These are phyloP conservation scores for Zygoascus sp. DNA, from an alignment of 1,139 yeast genomes.

Conservation along the genomic window DNA sequence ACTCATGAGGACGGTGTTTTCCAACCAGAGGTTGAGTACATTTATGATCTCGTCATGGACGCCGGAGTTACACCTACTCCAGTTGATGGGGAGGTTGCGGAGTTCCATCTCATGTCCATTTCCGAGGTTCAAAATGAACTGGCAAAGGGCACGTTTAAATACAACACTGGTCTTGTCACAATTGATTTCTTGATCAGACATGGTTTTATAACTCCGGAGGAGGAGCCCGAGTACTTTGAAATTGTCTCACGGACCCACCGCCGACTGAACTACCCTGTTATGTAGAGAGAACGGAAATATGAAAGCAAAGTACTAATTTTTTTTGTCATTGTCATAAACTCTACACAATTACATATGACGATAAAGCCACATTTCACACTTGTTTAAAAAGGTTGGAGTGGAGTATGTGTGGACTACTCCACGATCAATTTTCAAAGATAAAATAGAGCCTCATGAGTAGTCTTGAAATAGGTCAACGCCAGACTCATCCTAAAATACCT, in stretches of 20 bases:
- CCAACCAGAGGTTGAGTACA: constrained; percentile 85
- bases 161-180: constrained; percentile 76
- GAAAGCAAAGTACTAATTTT: too few relatives aligned
- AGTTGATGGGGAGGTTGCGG: constrained; percentile 80
- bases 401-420: too few relatives aligned
- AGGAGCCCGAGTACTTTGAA: constrained; percentile 59
- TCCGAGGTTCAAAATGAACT: constrained; percentile 52
- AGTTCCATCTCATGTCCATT: constrained; percentile 58
- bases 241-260: constrained; percentile 62
- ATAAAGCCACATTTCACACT: too few relatives aligned
- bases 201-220: constrained; percentile 58
- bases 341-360: too few relatives aligned
- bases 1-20: constrained; percentile 48
- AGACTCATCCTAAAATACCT: not conserved
- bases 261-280: constrained; percentile 58
- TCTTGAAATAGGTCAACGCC: too few relatives aligned
- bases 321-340: too few relatives aligned
- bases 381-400: too few relatives aligned
- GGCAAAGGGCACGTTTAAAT: constrained; percentile 63
- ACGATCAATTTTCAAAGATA: too few relatives aligned
- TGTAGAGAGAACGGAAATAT: too few relatives aligned
- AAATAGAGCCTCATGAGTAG: too few relatives aligned
- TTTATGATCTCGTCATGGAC: constrained; percentile 65
- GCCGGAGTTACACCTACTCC: constrained; percentile 57
- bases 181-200: constrained; percentile 83